phyloP scores from a whole-genome alignment of 208 protist genomes.

The Trypanosoma congolense region DNA sequence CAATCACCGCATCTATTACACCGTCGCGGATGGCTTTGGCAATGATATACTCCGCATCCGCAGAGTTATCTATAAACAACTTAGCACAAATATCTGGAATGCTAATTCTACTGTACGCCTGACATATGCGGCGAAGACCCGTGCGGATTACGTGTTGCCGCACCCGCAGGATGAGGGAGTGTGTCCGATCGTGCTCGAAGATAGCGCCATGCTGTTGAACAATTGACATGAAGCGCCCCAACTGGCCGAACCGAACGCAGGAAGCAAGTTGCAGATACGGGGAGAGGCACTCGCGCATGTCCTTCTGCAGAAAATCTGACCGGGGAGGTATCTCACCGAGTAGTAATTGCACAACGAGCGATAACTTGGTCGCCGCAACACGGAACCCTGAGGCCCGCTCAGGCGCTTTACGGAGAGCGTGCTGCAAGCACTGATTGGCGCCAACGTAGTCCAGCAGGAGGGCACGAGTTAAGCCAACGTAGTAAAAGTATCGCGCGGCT shows the following conservation, averaged over 20 bases:
- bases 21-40: conserved; percentile 97
- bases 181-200: conserved; percentile 94
- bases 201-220: conserved; percentile 82
- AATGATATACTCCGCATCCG: conserved; percentile 97
- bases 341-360: conserved; percentile 95
- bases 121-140: conserved; percentile 94
- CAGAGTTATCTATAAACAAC: conserved; percentile 92
- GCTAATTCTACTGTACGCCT: conserved; percentile 96
- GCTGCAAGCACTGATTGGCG: conserved; percentile 89
- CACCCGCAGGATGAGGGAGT: conserved; percentile 94
- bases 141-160: conserved; percentile 98
- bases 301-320: conserved; percentile 83
- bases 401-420: conserved; percentile 96
- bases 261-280: conserved; percentile 95
- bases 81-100: conserved; percentile 94
- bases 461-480: conserved; percentile 93
- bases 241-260: conserved; percentile 93
- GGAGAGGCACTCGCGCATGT: conserved; percentile 80
- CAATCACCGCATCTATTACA: conserved; percentile 96
- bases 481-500: conserved; percentile 94
- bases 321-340: conserved; percentile 96
- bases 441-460: conserved; percentile 96
- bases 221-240: conserved; percentile 90
- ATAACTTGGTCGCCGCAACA: conserved; percentile 91
- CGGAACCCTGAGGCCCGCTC: conserved; percentile 93